Base-by-base conservation (phyloP, 208 protist genomes). In the Trypanosoma avium region DNA sequence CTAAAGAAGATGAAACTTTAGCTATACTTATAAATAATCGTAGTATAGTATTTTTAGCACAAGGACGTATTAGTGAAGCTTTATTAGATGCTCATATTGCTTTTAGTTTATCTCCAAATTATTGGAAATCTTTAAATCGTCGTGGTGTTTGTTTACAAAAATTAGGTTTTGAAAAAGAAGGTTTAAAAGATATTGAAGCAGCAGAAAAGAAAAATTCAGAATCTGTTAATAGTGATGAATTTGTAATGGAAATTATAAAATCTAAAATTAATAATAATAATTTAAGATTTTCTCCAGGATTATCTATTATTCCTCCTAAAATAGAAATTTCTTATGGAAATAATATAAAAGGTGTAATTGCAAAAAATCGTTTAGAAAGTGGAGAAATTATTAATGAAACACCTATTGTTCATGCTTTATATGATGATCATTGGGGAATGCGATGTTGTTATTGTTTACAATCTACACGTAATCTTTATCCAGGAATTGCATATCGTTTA, bases 391-490 rank as follows among this genome's bases (percentile, higher is more conserved):
- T 94, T 7, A 75, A 63, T 8, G 87, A 96, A 53, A 83, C 68
- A 15, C 87, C 90, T 27, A 80, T 79, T 57, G 86, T 84, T 0
- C 47, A 82, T 49, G 79, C 77, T 24, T 61, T 84, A 15, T 81
- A 86, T 46, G 75, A 76, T 22, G 90, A 94, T 73, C 65, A 73
- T 52, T 71, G 92, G 67, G 67, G 92, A 27, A 78, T 78, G 1
- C 76, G 77, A 22, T 96, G 90, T 75, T 82, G 77, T 48, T 92
- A 86, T 59, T 94, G 88, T 60, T 73, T 96, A 52, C 81, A 86
- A 54, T 74, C 77, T 56, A 90, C 81, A 48, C 75, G 73, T 22
- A 74, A 67, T 48, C 72, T 96, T 12, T 93, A 90, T 69, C 81
- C 77, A 19, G 78, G 81, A 35, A 75, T 84, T 17, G 59, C 75